Base-by-base conservation (phyloP, 768 basidiomycete genomes). In the Lentinula aciculospora region DNA sequence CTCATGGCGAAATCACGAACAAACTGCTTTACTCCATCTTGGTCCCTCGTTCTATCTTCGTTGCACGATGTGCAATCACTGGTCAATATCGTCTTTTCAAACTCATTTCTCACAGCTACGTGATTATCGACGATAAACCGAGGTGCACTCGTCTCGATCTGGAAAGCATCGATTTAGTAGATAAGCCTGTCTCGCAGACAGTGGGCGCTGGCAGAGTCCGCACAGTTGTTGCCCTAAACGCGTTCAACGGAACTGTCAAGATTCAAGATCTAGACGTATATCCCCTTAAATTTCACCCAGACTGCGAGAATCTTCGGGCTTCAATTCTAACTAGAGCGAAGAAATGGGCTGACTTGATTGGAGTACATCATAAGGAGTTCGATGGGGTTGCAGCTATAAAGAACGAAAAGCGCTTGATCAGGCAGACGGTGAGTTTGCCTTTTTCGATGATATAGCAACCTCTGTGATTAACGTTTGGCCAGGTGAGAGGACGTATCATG, bases 401-500 rank as follows among this genome's bases (percentile, higher is more conserved):
- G 48, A 39, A 46, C 9, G 65, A 64, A 2, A 57, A 75, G 69
- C 55, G 55, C 74, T n/a, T 64, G 31, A 48, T 77, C 53, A 81
- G 78, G 60, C 81, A 81, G 56, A 82, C 78, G 57, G 82, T 85
- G 44, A 58, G 72, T 66, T 13, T 36, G 6, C 17, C 57, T 61
- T 53, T 28, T 31, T 44, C 40, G 25, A 50, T 4, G 27, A 49
- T n/a, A n/a, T n/a, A 21, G 29, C 58, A n/a, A n/a, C 10, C 32
- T 58, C 5, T 2, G 13, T 13, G 40, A 31, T 54, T 17, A 36
- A 27, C 9, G 10, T 47, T n/a, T 40, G 13, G 8, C 10, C 58
- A 84, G 83, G 74, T 84, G 39, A 76, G 73, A 40, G 76, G 82
- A 42, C 72, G 84, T 17, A 77, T 85, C 56, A 85, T 86, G 82